phyloP scores from a whole-genome alignment of 805 yeast genomes.

The Maudiozyma turicensis region DNA sequence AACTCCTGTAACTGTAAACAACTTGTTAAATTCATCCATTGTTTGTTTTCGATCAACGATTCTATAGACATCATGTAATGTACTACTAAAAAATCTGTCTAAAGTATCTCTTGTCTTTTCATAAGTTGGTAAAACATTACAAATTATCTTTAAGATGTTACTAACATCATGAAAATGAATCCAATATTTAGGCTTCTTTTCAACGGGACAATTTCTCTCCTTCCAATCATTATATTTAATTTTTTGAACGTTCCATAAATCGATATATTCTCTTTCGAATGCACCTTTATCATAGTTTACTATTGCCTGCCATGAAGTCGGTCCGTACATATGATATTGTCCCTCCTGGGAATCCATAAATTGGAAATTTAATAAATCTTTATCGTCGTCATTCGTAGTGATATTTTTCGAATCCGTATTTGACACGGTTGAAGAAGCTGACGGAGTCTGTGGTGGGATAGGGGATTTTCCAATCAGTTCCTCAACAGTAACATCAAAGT shows the following conservation, averaged over 20 bases:
- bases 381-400: background rate
- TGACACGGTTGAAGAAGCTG: no score
- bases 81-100: background rate
- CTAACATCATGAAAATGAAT: background rate
- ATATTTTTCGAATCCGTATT: background rate
- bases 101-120: background rate
- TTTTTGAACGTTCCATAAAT: background rate
- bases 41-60: background rate
- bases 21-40: background rate
- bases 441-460: background rate
- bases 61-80: background rate
- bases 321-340: background rate
- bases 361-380: background rate
- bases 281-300: background rate
- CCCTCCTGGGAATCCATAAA: background rate
- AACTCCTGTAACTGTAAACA: background rate
- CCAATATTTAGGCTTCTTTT: background rate
- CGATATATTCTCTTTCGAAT: background rate
- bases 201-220: background rate
- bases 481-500: background rate
- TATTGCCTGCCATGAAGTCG: background rate
- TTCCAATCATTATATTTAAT: background rate
- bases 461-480: background rate
- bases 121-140: background rate
- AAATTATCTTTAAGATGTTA: background rate